Evolutionary conservation across 257 asterid species (phyloP), one percentile per base, ranked within the genome.

Genomic region (Linderniella brevidens): DNA sequence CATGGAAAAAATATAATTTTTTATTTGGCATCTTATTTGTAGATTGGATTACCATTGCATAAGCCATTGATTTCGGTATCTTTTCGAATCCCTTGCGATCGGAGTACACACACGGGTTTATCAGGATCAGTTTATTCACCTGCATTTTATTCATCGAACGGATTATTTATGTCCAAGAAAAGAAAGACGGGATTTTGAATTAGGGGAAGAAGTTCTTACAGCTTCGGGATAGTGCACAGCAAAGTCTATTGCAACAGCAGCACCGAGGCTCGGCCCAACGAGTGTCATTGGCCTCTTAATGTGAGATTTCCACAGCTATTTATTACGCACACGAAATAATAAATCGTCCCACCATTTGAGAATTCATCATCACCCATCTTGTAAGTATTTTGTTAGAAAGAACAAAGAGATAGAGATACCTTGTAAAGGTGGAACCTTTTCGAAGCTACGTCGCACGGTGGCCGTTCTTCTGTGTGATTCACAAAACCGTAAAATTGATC

Each of bases 181-280:
- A 6, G 6, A 25, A 25, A 25, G 32, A 25, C 6, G 3, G 6
- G 32, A 25, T 25, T 25, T 25, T 25, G 32, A 39, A 39, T 2
- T 9, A 42, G 47, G 5, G 17, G 43, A 13, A 3, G 45, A 55
- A n/a, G 17, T 16, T 32, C 77, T 72, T 70, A 80, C 85, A 29
- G 93, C 93, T 68, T 77, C 93, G 14, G 93, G 93, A 68, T 64
- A 74, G 64, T 77, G 69, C 65, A 62, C 76, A 0, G 93, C 82
- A 68, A 80, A 80, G 51, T 80, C 93, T 17, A 77, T 75, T n/a
- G 88, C 93, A 53, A 68, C 85, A 9, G 93, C 81, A 54, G 88
- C 93, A 41, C 93, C 93, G 54, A 80, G 93, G 69, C 93, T 80
- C n/a, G 93, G 85, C 37, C 93, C 93, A 12, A 77, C 88, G 56